Conservation (phyloP, 1,284 basidiomycete species). For the Pterula multifida region DNA sequence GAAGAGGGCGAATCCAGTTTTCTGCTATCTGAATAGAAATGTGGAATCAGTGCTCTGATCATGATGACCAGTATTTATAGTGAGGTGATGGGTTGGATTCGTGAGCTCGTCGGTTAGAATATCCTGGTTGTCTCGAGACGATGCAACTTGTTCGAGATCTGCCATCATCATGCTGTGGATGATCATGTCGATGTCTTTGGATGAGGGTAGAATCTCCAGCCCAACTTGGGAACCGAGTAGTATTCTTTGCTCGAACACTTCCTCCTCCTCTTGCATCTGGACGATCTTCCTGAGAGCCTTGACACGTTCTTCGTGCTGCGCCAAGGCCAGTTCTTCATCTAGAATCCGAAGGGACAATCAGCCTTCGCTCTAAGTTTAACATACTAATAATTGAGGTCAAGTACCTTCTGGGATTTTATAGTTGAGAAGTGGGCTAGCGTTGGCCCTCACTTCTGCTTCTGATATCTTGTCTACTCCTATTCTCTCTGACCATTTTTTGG, state of each 20-base stretch:
- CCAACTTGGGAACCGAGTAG: slow-evolving; percentile 41
- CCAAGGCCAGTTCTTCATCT: slow-evolving; percentile 9
- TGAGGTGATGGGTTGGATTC: background rate
- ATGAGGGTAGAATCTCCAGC: slow-evolving; percentile 36
- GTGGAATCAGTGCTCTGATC: too few relatives aligned
- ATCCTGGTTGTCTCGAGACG: background rate
- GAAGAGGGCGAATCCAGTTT: too few relatives aligned
- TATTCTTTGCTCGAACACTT: slow-evolving; percentile 49
- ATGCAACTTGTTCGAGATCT: background rate
- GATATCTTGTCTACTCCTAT: slow-evolving; percentile 30
- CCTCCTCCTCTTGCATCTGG: slow-evolving; percentile 49
- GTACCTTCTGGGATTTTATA: slow-evolving; percentile 13
- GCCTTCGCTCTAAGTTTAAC: slow-evolving; percentile 12
- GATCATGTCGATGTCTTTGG: slow-evolving; percentile 47
- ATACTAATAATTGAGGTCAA: slow-evolving; percentile 32
- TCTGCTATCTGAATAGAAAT: too few relatives aligned
- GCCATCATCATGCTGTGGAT: slow-evolving; percentile 50
- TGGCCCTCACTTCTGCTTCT: slow-evolving; percentile 31
- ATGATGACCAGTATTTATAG: background rate
- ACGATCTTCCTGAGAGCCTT: slow-evolving; percentile 37
- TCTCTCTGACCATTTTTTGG: slow-evolving; percentile 35
- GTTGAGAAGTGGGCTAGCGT: slow-evolving; percentile 25
- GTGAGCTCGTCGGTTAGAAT: background rate
- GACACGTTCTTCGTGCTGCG: slow-evolving; percentile 36
- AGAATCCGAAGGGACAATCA: slow-evolving; percentile 1